Percentiles rank a stretch among this genome's conserved stretches.
Conservation (phyloP, 768 basidiomycete genomes). For the Daedalea quercina region DNA sequence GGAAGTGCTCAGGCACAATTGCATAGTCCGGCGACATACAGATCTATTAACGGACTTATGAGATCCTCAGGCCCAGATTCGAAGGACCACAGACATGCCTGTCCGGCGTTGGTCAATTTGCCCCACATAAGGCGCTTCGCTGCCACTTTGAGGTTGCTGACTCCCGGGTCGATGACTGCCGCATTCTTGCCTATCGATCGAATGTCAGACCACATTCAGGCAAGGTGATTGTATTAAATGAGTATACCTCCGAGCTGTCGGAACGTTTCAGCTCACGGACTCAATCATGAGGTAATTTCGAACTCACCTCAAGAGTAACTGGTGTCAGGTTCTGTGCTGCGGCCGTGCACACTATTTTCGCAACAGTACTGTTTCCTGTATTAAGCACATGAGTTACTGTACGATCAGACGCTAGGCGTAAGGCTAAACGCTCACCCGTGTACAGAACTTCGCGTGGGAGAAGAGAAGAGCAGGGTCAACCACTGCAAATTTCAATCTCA, state of each 20-base stretch:
- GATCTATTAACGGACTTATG: constrained; percentile 33
- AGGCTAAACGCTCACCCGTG: constrained; percentile 30
- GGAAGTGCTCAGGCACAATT: constrained; percentile 35
- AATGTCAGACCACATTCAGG: not conserved
- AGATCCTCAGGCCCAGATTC: not conserved
- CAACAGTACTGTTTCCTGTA: constrained; percentile 8
- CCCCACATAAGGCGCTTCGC: constrained; percentile 79
- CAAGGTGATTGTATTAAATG: not conserved
- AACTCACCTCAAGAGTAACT: constrained; percentile 43
- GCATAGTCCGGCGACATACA: constrained; percentile 61
- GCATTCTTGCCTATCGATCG: constrained; percentile 52
- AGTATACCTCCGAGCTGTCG: constrained; percentile 41
- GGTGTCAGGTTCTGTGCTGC: constrained; percentile 75
- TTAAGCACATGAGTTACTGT: constrained; percentile 40
- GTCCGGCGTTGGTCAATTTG: constrained; percentile 67
- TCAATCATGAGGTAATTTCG: not conserved
- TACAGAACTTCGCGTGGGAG: constrained; percentile 41
- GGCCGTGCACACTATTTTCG: constrained; percentile 53
- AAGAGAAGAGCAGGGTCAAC: no score
- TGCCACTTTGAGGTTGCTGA: constrained; percentile 50
- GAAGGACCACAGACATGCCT: constrained; percentile 17
- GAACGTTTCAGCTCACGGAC: not conserved
- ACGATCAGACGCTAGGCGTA: constrained; percentile 34
- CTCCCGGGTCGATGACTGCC: constrained; percentile 55
- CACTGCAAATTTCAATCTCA: not conserved